Percentiles rank a stretch among this genome's conserved stretches.
Conservation (phyloP, 176 grass and related monocot genomes). For the Areca catechu region DNA sequence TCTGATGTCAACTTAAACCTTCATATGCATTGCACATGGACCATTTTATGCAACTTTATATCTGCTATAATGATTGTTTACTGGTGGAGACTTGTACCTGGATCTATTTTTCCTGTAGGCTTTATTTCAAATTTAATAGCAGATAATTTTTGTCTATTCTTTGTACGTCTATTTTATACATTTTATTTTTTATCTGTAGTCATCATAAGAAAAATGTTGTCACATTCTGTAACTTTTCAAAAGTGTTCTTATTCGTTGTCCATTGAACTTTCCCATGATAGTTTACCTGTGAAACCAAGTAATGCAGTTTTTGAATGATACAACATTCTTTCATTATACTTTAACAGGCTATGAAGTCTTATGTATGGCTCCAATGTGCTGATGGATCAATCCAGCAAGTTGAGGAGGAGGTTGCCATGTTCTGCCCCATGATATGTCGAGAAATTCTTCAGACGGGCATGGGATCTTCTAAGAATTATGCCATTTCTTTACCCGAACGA, state of each 20-base stretch:
- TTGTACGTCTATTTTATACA: too few species aligned
- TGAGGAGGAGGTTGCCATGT: constrained; percentile 98
- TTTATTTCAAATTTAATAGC: too few species aligned
- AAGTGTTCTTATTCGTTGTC: background rate
- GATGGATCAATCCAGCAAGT: constrained; percentile 99
- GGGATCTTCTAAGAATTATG: constrained; percentile 93
- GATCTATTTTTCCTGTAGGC: too few species aligned
- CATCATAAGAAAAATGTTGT: background rate
- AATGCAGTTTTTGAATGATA: background rate
- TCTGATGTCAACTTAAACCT: constrained; percentile 12
- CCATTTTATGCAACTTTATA: too few species aligned
- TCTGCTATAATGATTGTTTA: too few species aligned
- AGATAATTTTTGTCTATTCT: too few species aligned
- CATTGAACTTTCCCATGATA: background rate
- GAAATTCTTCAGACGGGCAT: constrained; percentile 87
- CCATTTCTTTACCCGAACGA: constrained; percentile 79
- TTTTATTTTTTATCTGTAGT: too few species aligned
- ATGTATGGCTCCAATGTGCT: constrained; percentile 96
- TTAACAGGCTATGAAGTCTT: constrained; percentile 81
- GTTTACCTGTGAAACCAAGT: background rate
- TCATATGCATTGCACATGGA: too few species aligned
- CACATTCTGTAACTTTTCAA: background rate
- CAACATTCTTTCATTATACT: background rate
- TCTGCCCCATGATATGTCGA: constrained; percentile 88
- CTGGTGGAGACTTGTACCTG: too few species aligned